phyloP scores from a whole-genome alignment of 192 early-diverging fungal species.

The Rhizoclosmatium sp. region DNA sequence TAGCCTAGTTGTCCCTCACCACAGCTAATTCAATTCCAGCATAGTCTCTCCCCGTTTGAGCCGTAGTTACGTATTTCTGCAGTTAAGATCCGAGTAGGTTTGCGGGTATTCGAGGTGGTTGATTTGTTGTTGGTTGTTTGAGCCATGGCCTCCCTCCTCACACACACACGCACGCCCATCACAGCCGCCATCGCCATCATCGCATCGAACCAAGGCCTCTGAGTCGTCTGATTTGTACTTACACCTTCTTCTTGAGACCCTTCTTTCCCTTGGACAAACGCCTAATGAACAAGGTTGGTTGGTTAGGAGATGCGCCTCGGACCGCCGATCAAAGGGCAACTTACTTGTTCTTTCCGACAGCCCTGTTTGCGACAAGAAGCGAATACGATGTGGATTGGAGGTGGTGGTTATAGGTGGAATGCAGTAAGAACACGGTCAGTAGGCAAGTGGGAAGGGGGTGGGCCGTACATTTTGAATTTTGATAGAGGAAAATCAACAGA shows the following conservation, averaged over 20 bases:
- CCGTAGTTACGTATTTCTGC: background rate
- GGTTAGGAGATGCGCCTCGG: slow-evolving; percentile 1
- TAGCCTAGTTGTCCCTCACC: background rate
- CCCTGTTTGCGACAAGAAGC: slow-evolving; percentile 41
- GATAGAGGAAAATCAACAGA: background rate
- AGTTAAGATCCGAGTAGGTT: background rate
- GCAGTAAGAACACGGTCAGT: background rate
- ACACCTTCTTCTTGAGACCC: slow-evolving; percentile 98
- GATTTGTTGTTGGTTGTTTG: background rate
- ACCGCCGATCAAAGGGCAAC: slow-evolving; percentile 32
- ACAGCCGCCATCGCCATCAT: too few relatives aligned
- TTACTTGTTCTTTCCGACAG: slow-evolving; percentile 88
- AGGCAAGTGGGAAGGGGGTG: background rate
- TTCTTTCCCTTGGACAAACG: slow-evolving; percentile 98
- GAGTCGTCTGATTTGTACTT: slow-evolving; percentile 57
- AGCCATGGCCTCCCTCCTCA: background rate
- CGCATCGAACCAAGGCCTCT: slow-evolving; percentile 31
- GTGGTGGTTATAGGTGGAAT: background rate
- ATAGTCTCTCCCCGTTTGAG: background rate
- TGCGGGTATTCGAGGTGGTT: background rate
- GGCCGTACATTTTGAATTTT: slow-evolving; percentile 19
- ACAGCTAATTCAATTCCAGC: background rate
- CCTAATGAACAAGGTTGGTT: slow-evolving; percentile 54
- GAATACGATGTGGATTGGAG: too few relatives aligned
- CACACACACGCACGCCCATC: slow-evolving; percentile 16